Evolutionary conservation across 768 basidiomycete genomes (phyloP).

Genomic region (Saitozyma podzolica): DNA sequence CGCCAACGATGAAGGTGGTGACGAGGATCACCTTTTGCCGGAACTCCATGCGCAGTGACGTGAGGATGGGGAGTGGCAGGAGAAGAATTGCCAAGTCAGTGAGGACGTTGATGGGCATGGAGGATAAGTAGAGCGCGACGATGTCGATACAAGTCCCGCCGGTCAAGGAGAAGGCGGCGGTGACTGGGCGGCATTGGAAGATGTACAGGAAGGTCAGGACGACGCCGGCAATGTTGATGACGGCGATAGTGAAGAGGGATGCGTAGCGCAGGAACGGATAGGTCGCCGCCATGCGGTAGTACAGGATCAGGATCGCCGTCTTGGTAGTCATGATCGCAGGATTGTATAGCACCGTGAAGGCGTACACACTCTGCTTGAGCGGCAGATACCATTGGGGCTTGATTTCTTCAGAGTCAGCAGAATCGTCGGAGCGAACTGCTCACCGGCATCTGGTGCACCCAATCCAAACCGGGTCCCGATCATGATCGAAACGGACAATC

Average conservation of each 20-base stretch:
- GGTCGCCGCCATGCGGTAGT: conserved; percentile 40
- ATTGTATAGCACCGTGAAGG: conserved; percentile 47
- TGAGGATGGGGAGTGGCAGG: conserved; percentile 48
- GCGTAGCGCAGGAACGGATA: conserved; percentile 42
- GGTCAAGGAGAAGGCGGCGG: conserved; percentile 29
- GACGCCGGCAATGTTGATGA: conserved; percentile 44
- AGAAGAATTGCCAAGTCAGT: conserved; percentile 49
- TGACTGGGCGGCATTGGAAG: conserved; percentile 47
- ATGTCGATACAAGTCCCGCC: conserved; percentile 40
- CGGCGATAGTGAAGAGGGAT: conserved; percentile 27
- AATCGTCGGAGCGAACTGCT: neutral
- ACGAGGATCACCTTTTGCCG: conserved; percentile 46
- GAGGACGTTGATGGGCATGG: conserved; percentile 48
- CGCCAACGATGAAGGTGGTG: conserved; percentile 46
- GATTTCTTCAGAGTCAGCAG: neutral
- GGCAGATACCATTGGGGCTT: conserved; percentile 8
- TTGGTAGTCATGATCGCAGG: conserved; percentile 50
- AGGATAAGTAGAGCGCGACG: conserved; percentile 44
- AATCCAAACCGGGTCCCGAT: conserved; percentile 35
- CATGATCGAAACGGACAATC: conserved; percentile 28
- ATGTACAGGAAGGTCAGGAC: conserved; percentile 48
- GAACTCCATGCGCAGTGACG: conserved; percentile 44
- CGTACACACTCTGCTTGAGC: conserved; percentile 25
- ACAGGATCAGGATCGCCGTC: conserved; percentile 45
- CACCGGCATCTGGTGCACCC: conserved; percentile 32